Percentiles rank a stretch among this genome's conserved stretches.
Evolutionary conservation across 169 alveolate genomes (phyloP).

Genomic region (Babesia bigemina): DNA sequence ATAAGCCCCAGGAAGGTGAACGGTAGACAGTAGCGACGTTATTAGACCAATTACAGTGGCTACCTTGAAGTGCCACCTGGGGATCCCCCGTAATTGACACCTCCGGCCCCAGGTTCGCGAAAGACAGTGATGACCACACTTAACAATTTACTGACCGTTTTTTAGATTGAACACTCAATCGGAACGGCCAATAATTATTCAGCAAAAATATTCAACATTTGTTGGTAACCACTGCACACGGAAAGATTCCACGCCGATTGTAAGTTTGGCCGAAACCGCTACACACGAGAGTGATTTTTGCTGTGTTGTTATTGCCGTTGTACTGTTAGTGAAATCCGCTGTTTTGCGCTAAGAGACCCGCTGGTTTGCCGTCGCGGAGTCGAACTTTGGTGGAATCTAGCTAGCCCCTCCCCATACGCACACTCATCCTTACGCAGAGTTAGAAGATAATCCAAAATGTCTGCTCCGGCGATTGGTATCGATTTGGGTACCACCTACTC

Average conservation of each 20-base stretch:
- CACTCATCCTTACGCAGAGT: slow-evolving; percentile 7
- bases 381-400: too few relatives aligned
- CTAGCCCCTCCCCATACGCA: neutral
- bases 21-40: too few relatives aligned
- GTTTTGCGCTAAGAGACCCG: neutral
- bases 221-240: neutral
- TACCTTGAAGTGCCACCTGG: slow-evolving; percentile 41
- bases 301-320: neutral
- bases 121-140: slow-evolving; percentile 1
- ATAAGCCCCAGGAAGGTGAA: too few relatives aligned
- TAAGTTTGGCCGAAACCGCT: neutral
- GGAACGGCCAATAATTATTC: neutral
- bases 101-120: slow-evolving; percentile 37
- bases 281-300: neutral
- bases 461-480: slow-evolving; percentile 89
- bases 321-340: too few relatives aligned
- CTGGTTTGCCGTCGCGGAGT: neutral
- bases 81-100: slow-evolving; percentile 35
- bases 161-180: slow-evolving; percentile 1
- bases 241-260: slow-evolving; percentile 13
- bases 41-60: neutral
- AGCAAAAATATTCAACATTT: neutral
- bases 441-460: slow-evolving; percentile 22
- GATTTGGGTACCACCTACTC: slow-evolving; percentile 96
- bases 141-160: slow-evolving; percentile 1